Evolutionary conservation across 306 rosid genomes (phyloP).

Genomic region (Comarum palustre): DNA sequence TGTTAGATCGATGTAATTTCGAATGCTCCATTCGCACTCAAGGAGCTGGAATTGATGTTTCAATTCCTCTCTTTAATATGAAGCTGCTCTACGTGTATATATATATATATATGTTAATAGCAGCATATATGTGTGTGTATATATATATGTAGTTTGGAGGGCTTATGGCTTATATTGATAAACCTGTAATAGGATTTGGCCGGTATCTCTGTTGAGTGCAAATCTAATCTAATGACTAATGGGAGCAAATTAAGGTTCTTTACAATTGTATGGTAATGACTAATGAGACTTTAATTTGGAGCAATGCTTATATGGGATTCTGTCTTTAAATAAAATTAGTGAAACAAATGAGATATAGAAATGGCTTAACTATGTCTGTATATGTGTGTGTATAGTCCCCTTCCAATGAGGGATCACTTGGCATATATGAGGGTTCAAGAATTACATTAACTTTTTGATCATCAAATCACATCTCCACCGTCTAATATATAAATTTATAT

Average conservation of each 20-base stretch:
- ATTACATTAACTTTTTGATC: too few relatives aligned
- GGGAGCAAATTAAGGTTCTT: not conserved
- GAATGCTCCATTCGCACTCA: not conserved
- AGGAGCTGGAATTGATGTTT: not conserved
- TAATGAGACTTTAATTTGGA: too few relatives aligned
- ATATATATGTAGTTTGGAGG: not conserved
- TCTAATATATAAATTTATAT: too few relatives aligned
- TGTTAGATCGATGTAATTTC: too few relatives aligned
- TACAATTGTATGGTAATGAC: not conserved
- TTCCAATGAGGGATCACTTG: too few relatives aligned
- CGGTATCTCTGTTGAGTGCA: not conserved
- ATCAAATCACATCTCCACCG: too few relatives aligned
- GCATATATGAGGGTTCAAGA: too few relatives aligned
- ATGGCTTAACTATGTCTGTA: not conserved
- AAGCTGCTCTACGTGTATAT: not conserved
- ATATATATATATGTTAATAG: not conserved
- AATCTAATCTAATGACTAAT: not conserved
- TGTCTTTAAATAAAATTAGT: not conserved
- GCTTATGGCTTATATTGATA: not conserved
- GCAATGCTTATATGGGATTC: not conserved
- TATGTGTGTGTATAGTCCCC: too few relatives aligned
- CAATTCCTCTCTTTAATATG: not conserved
- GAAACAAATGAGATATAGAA: not conserved
- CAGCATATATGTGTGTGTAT: too few relatives aligned
- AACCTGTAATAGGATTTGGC: not conserved